phyloP scores from a whole-genome alignment of 305 asterid genomes.

The Rubia peregrina region DNA sequence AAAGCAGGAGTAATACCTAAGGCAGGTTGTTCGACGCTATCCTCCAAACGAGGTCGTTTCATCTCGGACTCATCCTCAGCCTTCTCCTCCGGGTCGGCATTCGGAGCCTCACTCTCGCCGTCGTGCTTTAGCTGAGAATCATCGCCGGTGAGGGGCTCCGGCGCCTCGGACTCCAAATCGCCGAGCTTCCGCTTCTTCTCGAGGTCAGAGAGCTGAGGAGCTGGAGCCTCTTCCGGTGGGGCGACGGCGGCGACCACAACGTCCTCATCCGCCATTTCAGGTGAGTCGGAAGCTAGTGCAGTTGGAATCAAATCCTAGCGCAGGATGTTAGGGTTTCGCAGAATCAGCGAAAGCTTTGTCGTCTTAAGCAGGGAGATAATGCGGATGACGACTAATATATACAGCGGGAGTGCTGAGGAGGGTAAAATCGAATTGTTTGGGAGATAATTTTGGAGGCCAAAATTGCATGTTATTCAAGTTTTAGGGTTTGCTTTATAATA shows the following conservation, averaged over 20 bases:
- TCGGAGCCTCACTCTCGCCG: slow-evolving; percentile 24
- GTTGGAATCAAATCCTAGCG: slow-evolving; percentile 14
- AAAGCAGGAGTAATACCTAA: slow-evolving; percentile 30
- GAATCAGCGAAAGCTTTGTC: background rate
- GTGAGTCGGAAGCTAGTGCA: slow-evolving; percentile 19
- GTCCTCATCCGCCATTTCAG: slow-evolving; percentile 58
- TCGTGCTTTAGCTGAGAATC: slow-evolving; percentile 24
- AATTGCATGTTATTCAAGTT: background rate
- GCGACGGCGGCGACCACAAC: slow-evolving; percentile 24
- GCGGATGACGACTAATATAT: background rate
- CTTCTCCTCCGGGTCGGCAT: slow-evolving; percentile 37
- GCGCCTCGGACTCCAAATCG: slow-evolving; percentile 50
- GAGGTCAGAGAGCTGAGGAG: slow-evolving; percentile 31
- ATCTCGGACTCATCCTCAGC: slow-evolving; percentile 49
- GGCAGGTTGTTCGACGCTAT: slow-evolving; percentile 28
- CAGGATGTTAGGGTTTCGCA: slow-evolving; percentile 35
- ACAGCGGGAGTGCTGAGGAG: background rate
- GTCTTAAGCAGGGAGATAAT: background rate
- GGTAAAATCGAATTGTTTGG: background rate
- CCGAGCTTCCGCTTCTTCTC: slow-evolving; percentile 70
- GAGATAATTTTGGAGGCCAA: background rate
- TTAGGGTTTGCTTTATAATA: background rate
- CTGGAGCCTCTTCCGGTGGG: slow-evolving; percentile 24
- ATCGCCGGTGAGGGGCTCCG: slow-evolving; percentile 25
- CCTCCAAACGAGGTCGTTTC: slow-evolving; percentile 70